Conservation (phyloP, 805 yeast genomes). For the Spathaspora girioi region DNA sequence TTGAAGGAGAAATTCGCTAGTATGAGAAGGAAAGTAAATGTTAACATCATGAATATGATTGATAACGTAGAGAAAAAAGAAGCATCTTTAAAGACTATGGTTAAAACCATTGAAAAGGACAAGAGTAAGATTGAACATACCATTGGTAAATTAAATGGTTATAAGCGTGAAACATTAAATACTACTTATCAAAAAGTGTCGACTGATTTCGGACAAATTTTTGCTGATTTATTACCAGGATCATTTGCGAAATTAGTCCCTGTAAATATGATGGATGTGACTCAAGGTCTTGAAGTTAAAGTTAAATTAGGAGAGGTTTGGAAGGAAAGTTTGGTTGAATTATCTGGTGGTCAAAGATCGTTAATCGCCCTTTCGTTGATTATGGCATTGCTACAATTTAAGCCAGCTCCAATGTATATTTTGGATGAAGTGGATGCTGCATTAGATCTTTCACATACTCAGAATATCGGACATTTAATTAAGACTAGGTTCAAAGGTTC, state of each 20-base stretch:
- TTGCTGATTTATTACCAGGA: slow-evolving; percentile 83
- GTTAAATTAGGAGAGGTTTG: slow-evolving; percentile 89
- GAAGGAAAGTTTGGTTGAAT: slow-evolving; percentile 93
- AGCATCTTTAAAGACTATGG: slow-evolving; percentile 68
- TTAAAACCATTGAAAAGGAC: slow-evolving; percentile 83
- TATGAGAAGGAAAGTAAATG: slow-evolving; percentile 78
- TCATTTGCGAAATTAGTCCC: slow-evolving; percentile 88
- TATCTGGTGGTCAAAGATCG: slow-evolving; percentile 97
- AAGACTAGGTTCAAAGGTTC: slow-evolving; percentile 94
- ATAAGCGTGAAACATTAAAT: slow-evolving; percentile 77
- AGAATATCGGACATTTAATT: slow-evolving; percentile 93
- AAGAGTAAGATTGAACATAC: slow-evolving; percentile 88
- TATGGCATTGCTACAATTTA: slow-evolving; percentile 86
- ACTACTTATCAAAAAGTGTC: slow-evolving; percentile 87
- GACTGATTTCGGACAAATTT: slow-evolving; percentile 84
- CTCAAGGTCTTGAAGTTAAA: slow-evolving; percentile 85
- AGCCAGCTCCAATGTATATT: slow-evolving; percentile 98
- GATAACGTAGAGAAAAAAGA: slow-evolving; percentile 91
- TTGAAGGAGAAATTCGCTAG: slow-evolving; percentile 58
- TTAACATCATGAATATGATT: slow-evolving; percentile 85
- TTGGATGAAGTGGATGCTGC: slow-evolving; percentile 99
- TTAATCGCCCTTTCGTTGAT: slow-evolving; percentile 89
- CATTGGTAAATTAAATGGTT: slow-evolving; percentile 74
- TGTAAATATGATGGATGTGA: slow-evolving; percentile 73
- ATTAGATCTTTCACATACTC: slow-evolving; percentile 92